Percentiles rank a stretch among this genome's conserved stretches.
Conservation (phyloP, 176 grass and related monocot genomes). For the Eragrostis nindensis region DNA sequence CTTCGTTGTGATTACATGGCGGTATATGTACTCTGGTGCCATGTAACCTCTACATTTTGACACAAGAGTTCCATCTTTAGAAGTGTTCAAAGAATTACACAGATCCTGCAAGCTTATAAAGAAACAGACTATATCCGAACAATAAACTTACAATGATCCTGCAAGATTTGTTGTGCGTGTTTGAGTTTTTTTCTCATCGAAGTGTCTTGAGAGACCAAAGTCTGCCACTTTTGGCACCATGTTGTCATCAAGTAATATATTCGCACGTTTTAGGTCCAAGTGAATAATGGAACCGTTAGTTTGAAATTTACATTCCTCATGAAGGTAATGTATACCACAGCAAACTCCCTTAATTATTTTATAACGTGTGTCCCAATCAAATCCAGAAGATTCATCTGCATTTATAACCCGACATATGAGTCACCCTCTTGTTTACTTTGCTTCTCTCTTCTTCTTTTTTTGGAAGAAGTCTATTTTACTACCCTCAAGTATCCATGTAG, state of each 20-base stretch:
- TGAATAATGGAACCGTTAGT: neutral
- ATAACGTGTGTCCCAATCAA: slow-evolving; percentile 14
- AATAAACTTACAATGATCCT: slow-evolving; percentile 30
- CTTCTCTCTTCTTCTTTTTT: no score
- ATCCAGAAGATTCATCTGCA: slow-evolving; percentile 23
- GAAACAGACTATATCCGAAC: no score
- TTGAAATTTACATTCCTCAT: neutral
- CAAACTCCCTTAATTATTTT: neutral
- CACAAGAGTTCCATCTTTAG: neutral
- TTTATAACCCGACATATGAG: no score
- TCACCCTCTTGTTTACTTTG: no score
- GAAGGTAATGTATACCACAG: slow-evolving; percentile 17
- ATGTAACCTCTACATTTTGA: slow-evolving; percentile 34
- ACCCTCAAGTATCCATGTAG: no score
- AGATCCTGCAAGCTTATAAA: neutral
- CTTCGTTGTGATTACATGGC: neutral
- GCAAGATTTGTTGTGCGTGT: neutral
- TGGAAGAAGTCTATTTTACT: no score
- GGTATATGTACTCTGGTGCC: slow-evolving; percentile 22
- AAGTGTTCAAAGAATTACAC: neutral
- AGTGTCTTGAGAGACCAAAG: slow-evolving; percentile 30
- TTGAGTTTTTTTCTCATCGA: neutral
- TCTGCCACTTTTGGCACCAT: slow-evolving; percentile 31
- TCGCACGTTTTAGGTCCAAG: slow-evolving; percentile 8
- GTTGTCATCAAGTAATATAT: neutral